Conservation (phyloP, 2,329 filamentous ascomycete species). For the Acephala macrosclerotiorum region DNA sequence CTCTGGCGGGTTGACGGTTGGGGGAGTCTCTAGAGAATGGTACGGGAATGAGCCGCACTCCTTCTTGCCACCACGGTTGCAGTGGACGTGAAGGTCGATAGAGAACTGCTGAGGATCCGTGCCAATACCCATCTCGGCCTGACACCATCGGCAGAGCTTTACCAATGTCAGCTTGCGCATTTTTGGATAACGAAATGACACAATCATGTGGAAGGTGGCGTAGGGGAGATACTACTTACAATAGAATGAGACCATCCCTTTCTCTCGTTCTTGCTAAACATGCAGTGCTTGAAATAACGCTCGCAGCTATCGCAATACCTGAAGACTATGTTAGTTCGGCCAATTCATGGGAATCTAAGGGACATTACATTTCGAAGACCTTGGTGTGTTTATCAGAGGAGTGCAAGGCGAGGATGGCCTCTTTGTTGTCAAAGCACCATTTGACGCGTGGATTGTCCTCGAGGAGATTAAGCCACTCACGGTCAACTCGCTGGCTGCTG, state of each 20-base stretch:
- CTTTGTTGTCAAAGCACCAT: not conserved
- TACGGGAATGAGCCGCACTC: slow-evolving; percentile 8
- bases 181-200: too few relatives aligned
- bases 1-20: not conserved
- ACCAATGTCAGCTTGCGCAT: not conserved
- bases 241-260: not conserved
- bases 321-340: not conserved
- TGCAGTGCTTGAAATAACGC: slow-evolving; percentile 17
- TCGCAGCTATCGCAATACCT: slow-evolving; percentile 13
- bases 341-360: not conserved
- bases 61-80: slow-evolving; percentile 16
- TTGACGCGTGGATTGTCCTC: not conserved
- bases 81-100: slow-evolving; percentile 18
- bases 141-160: slow-evolving; percentile 18
- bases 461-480: not conserved
- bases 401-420: not conserved
- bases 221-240: not conserved
- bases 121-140: not conserved
- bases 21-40: not conserved
- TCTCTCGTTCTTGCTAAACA: slow-evolving; percentile 14
- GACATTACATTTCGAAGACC: not conserved
- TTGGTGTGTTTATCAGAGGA: not conserved
- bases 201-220: too few relatives aligned
- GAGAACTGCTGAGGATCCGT: not conserved
- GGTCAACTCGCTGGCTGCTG: not conserved